Percentiles rank a stretch among this genome's conserved stretches.
Evolutionary conservation across 1,139 yeast species (phyloP).

Genomic region (Lodderomyces orthopsilosis): DNA sequence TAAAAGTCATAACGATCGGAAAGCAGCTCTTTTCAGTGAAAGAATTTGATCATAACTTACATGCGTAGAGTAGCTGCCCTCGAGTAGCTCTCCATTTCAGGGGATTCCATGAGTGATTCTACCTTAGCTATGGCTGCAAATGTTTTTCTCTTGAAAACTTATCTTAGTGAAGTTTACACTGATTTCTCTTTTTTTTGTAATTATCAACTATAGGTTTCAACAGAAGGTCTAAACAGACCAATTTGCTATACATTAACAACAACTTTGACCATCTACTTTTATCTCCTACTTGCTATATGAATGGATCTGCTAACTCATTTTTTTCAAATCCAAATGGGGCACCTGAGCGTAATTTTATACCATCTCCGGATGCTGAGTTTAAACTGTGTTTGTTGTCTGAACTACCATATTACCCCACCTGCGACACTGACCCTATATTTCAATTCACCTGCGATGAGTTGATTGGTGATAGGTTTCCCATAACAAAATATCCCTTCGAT

Average conservation of each 20-base stretch:
- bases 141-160: no score
- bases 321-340: slow-evolving; percentile 1
- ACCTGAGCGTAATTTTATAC: background rate
- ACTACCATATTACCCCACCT: slow-evolving; percentile 24
- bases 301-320: slow-evolving; percentile 1
- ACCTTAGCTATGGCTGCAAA: slow-evolving; percentile 7
- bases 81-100: no score
- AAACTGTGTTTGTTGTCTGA: slow-evolving; percentile 9
- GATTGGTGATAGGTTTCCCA: slow-evolving; percentile 21
- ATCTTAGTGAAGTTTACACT: no score
- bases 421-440: slow-evolving; percentile 19
- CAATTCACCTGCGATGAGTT: slow-evolving; percentile 21
- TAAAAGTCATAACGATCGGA: background rate
- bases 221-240: background rate
- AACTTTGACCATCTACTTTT: background rate
- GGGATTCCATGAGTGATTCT: no score
- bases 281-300: background rate
- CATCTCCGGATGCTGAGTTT: background rate
- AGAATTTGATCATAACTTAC: no score
- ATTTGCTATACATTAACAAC: slow-evolving; percentile 2
- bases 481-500: slow-evolving; percentile 24
- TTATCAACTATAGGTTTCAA: background rate
- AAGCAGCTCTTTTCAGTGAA: no score
- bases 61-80: no score
- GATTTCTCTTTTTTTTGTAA: slow-evolving; percentile 6